Conservation (phyloP, 352 stramenopile genomes). For the Pythium brassicae region DNA sequence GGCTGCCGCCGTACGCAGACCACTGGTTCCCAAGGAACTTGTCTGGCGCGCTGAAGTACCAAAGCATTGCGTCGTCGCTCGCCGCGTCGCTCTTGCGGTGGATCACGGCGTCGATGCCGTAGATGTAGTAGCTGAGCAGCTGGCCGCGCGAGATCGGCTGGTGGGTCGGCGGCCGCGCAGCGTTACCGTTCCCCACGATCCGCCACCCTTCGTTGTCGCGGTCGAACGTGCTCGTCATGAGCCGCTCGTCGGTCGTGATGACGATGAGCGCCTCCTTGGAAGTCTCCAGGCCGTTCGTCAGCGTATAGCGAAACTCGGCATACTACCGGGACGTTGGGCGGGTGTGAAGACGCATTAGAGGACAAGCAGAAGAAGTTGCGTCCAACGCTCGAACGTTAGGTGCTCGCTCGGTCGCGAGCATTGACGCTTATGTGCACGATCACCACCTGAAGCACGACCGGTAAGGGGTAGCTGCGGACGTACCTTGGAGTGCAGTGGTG, state of each 20-base stretch:
- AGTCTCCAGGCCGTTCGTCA: conserved; percentile 59
- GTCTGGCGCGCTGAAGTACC: conserved; percentile 80
- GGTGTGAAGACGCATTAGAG: too few species aligned
- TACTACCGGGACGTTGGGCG: conserved; percentile 37
- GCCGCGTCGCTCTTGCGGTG: conserved; percentile 46
- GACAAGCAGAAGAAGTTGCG: too few species aligned
- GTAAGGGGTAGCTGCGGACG: not conserved
- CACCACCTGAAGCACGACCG: too few species aligned
- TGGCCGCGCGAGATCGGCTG: conserved; percentile 66
- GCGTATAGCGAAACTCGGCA: conserved; percentile 84
- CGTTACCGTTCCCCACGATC: conserved; percentile 62
- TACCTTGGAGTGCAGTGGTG: conserved; percentile 60
- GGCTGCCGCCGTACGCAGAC: conserved; percentile 81
- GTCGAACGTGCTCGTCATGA: conserved; percentile 87
- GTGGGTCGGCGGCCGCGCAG: conserved; percentile 22
- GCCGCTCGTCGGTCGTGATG: conserved; percentile 54
- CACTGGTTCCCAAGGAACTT: conserved; percentile 90
- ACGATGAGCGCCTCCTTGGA: conserved; percentile 74
- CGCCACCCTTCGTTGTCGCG: conserved; percentile 73
- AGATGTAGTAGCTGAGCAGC: conserved; percentile 88
- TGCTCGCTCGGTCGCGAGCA: not conserved
- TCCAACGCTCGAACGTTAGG: not conserved
- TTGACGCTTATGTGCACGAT: too few species aligned
- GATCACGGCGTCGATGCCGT: conserved; percentile 68
- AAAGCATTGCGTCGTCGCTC: conserved; percentile 75